These are phyloP conservation scores for Nemania abortiva DNA, from an alignment of 2,329 filamentous ascomycete species.

Conservation along the genomic window DNA sequence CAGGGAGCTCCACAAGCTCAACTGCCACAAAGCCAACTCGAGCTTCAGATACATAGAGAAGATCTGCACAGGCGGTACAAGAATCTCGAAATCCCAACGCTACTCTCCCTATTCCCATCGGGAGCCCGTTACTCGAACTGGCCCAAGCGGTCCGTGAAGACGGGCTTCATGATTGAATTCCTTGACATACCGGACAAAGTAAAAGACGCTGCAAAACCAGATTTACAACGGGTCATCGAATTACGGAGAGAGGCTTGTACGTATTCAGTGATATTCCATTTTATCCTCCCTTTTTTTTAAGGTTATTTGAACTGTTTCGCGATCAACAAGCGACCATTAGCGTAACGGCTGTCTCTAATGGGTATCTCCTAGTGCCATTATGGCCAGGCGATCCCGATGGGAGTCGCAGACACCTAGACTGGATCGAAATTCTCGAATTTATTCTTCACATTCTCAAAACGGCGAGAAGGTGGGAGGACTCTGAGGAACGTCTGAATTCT, in stretches of 20 bases:
- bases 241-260: slow-evolving; percentile 16
- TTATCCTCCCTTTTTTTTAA: background rate
- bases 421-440: background rate
- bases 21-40: background rate
- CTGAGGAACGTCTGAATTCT: rapidly evolving
- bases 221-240: background rate
- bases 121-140: background rate
- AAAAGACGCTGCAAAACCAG: background rate
- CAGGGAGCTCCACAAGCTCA: too few relatives aligned
- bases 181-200: background rate
- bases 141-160: background rate
- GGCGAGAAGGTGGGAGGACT: rapidly evolving
- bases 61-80: background rate
- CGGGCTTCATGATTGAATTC: background rate
- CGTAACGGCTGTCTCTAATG: background rate
- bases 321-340: background rate
- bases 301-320: too few relatives aligned
- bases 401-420: too few relatives aligned
- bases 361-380: background rate
- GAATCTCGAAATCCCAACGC: background rate
- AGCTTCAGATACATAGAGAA: background rate
- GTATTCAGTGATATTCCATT: background rate
- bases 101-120: background rate
- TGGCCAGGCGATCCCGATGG: slow-evolving; percentile 1
- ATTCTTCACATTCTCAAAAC: background rate